Evolutionary conservation across 192 early-diverging fungal species (phyloP), one percentile per base, ranked within the genome.

Genomic region (Coemansia sp.): DNA sequence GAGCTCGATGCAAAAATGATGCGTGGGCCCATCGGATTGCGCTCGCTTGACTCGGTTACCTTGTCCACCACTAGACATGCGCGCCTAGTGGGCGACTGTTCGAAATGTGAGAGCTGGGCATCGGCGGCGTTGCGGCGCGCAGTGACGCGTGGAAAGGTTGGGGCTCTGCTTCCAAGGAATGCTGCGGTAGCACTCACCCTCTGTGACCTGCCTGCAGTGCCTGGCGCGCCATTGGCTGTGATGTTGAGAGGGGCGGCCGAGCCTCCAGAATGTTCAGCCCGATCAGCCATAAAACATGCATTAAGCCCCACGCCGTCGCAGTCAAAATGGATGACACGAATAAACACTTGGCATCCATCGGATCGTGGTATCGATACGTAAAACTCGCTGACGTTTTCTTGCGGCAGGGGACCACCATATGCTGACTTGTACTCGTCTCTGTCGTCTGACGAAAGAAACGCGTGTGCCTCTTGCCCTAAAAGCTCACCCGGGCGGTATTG

Each of bases 1-100:
- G 67, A 70, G 20, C 21, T 56, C 38, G 71, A 66, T 18, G 71
- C 73, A 65, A 71, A 82, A 21, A 73, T 36, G 0, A 81, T 38
- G 4, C 43, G 51, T 7, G 77, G 66, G 0, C 77, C 77, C 52
- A 64, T 46, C n/a, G 59, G n/a, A 1, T 41, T 63, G 0, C 11
- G 14, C 16, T 43, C 60, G 1, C 33, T 45, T 0, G 23, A 12
- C 10, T 34, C 35, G 2, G 9, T 30, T 36, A 57, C 18, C 7
- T 41, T 41, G 39, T 41, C 39, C 39, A 41, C 56, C 5, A 73
- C 66, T 44, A 79, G 4, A 12, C 77, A 79, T 15, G 71, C 76
- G 10, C 67, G 65, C 9, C 51, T 23, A 16, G 51, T 49, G 46
- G 4, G n/a, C 46, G 39, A 41, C 12, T 6, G 39, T 0, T 49